Base-by-base conservation (phyloP, 1,284 basidiomycete genomes). In the Rhodotorula sp. region DNA sequence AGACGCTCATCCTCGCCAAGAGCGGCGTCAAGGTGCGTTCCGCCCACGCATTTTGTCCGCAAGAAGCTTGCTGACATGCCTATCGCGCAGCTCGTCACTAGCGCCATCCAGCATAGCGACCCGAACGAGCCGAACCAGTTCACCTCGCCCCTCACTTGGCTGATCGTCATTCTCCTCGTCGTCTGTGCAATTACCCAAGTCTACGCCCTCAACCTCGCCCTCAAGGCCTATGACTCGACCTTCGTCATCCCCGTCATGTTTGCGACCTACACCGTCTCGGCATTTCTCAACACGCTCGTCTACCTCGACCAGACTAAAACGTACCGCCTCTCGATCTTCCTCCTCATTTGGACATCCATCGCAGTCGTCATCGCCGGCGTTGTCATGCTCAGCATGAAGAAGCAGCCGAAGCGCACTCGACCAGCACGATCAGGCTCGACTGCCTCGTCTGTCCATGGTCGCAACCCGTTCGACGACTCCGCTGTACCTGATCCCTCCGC, bases 1-100 rank as follows among this genome's bases (percentile, higher is more conserved):
- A 88, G 53, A 89, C 87, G 80, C 83, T 97, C 59, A 91, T 97
- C 3, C 94, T 96, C 77, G 92, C 94, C 1, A 95, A 95, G 80
- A 90, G 89, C 9, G 75, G 67, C 20, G 76, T 77, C 63, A 77
- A 77, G 65, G 62, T 74, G 50, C 50, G 67, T 34, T 44, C 40
- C 9, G 53, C 31, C 59, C 64, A 67, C 28, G 47, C 57, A 30
- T 26, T 44, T 18, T 28, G 44, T 31, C 8, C 24, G 15, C n/a
- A 11, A n/a, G n/a, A n/a, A n/a, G n/a, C n/a, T n/a, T 47, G 26
- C 26, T 46, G 31, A 30, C 50, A 6, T 26, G 28, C 59, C 15
- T 28, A 37, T 11, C 13, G 24, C 34, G 8, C 59, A 68, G 61
- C 73, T 75, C 58, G 73, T 75, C 40, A 64, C 71, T 28, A 62